These are phyloP conservation scores for Hanseniaspora nectarophila DNA, from an alignment of 805 yeast species.

Conservation along the genomic window DNA sequence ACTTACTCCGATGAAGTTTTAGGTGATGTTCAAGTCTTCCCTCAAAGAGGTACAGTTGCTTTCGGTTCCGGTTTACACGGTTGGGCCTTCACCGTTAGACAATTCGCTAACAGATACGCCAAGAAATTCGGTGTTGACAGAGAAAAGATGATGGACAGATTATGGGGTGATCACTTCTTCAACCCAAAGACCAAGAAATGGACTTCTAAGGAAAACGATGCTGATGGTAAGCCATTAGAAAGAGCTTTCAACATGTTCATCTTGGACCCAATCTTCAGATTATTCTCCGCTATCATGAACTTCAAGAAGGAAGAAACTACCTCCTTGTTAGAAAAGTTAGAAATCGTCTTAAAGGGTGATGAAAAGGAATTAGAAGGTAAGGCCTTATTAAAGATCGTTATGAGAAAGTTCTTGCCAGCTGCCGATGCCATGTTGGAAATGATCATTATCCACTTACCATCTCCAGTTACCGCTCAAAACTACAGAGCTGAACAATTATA, in stretches of 20 bases:
- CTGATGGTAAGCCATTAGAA: conserved; percentile 89
- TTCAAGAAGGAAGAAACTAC: conserved; percentile 96
- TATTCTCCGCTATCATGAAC: conserved; percentile 95
- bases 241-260: conserved; percentile 99
- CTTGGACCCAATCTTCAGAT: conserved; percentile 97
- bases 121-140: conserved; percentile 99
- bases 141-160: conserved; percentile 94
- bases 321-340: conserved; percentile 82
- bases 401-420: conserved; percentile 99
- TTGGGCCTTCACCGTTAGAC: conserved; percentile 99
- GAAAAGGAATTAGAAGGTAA: conserved; percentile 98
- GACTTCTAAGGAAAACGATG: conserved; percentile 92
- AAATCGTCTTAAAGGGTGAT: conserved; percentile 83
- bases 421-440: conserved; percentile 98
- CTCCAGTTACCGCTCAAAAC: conserved; percentile 97
- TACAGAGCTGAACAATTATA: conserved; percentile 98
- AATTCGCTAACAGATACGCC: conserved; percentile 94
- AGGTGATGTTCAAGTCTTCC: conserved; percentile 98
- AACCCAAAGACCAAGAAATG: conserved; percentile 99
- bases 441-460: conserved; percentile 97
- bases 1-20: conserved; percentile 81
- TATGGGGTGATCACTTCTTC: conserved; percentile 99
- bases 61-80: conserved; percentile 99
- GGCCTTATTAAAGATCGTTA: conserved; percentile 93
- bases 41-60: conserved; percentile 97